These are phyloP conservation scores for Blastocystis sp. DNA, from an alignment of 352 stramenopile species.

Conservation along the genomic window DNA sequence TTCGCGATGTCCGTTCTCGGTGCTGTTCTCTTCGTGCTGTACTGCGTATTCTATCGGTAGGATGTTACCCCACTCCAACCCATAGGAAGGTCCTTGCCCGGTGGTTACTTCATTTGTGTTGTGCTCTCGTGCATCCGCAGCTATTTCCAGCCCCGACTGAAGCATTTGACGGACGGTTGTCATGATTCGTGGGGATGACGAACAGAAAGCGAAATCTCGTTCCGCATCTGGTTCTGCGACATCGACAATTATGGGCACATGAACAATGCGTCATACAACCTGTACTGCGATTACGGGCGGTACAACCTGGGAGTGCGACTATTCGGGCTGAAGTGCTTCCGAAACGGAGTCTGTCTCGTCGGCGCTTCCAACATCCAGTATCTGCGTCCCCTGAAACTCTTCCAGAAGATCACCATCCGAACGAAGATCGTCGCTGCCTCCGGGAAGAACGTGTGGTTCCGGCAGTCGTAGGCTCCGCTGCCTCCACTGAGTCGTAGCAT, in stretches of 20 bases:
- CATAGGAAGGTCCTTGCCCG: conserved; percentile 31
- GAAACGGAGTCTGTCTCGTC: conserved; percentile 33
- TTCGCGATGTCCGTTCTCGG: not conserved
- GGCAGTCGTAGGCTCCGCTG: conserved; percentile 59
- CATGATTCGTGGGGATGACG: not conserved
- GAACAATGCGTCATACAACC: conserved; percentile 54
- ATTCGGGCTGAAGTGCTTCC: conserved; percentile 16
- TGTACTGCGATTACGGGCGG: conserved; percentile 71
- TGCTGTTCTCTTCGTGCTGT: not conserved
- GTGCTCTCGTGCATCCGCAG: conserved; percentile 7
- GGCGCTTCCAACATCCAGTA: conserved; percentile 45
- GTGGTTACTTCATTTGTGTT: conserved; percentile 19
- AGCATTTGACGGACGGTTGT: not conserved
- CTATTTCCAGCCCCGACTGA: conserved; percentile 11
- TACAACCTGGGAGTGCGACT: conserved; percentile 48
- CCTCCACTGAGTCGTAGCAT: not conserved
- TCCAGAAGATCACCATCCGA: conserved; percentile 60
- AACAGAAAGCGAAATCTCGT: conserved; percentile 23
- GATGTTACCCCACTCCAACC: too few relatives aligned
- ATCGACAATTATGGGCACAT: conserved; percentile 54
- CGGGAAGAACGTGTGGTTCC: conserved; percentile 57
- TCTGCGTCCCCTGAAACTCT: conserved; percentile 43
- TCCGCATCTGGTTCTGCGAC: conserved; percentile 47
- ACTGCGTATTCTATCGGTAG: conserved; percentile 50
- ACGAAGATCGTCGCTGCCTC: conserved; percentile 29